Percentiles rank a stretch among this genome's conserved stretches.
Conservation (phyloP, 2,329 filamentous ascomycete genomes). For the Xylaria hypoxylon region DNA sequence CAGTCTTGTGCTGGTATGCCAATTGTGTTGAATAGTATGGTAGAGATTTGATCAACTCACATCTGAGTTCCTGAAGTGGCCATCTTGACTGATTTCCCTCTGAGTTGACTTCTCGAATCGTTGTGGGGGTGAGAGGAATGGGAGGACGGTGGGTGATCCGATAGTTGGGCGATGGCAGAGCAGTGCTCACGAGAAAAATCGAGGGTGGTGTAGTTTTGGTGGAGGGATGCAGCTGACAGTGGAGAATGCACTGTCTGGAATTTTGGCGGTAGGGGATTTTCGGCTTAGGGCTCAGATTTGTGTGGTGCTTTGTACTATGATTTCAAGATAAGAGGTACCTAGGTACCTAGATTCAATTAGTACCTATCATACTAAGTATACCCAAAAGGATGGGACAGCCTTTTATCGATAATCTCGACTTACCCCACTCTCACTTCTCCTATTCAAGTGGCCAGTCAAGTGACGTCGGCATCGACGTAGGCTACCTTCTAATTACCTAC, state of each 20-base stretch:
- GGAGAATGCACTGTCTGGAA: slow-evolving; percentile 43
- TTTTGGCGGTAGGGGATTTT: slow-evolving; percentile 45
- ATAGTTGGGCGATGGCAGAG: slow-evolving; percentile 36
- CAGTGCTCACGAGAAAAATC: slow-evolving; percentile 40
- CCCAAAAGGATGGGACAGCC: too few species aligned
- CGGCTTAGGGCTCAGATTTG: slow-evolving; percentile 50
- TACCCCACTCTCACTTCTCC: slow-evolving; percentile 1
- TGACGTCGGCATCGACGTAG: slow-evolving; percentile 30
- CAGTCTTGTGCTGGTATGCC: slow-evolving; percentile 23
- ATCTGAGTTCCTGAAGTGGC: slow-evolving; percentile 72
- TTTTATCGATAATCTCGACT: slow-evolving; percentile 37
- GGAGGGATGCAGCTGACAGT: slow-evolving; percentile 42
- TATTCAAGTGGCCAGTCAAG: slow-evolving; percentile 34
- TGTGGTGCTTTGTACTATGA: slow-evolving; percentile 40
- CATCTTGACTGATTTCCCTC: slow-evolving; percentile 62
- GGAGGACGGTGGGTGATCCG: slow-evolving; percentile 41
- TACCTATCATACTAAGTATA: not conserved
- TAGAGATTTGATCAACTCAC: slow-evolving; percentile 57
- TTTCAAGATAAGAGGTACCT: too few species aligned
- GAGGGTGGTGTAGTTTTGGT: slow-evolving; percentile 40
- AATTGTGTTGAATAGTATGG: slow-evolving; percentile 16
- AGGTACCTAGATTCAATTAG: not conserved
- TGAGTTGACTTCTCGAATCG: slow-evolving; percentile 54
- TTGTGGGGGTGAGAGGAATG: slow-evolving; percentile 42
- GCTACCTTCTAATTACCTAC: too few species aligned